Evolutionary conservation across 352 stramenopile species (phyloP), one percentile per base, ranked within the genome.

Genomic region (Globisporangium perplexum): DNA sequence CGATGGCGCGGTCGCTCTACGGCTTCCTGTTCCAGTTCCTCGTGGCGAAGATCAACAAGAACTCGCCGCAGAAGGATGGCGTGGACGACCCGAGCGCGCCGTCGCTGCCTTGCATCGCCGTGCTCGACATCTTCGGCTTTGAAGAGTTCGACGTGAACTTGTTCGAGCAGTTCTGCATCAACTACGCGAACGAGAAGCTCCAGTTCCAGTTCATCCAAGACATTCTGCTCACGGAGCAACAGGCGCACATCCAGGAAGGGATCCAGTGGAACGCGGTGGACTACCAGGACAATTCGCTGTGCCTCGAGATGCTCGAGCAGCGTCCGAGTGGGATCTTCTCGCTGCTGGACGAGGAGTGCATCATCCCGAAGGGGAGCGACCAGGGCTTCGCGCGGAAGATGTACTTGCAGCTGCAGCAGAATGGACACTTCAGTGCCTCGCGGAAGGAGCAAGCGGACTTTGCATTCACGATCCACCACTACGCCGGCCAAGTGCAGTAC

Each of bases 61-160:
- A 68, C 65, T 50, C 41, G 57, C 55, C 46, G 11, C 57, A 50
- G 35, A 2, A 14, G 54, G 38, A 65, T 43, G 26, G 47, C 22
- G 10, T n/a, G 38, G 59, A 36, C 44, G 33, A 28, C 44, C 43
- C 17, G 47, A 60, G 63, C 17, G 51, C 62, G 26, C 51, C 49
- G 41, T 43, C 30, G 24, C 26, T 53, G 18, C 68, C 66, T 0
- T 92, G 72, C 22, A 95, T 96, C 43, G 85, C 85, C 4, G 72
- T 96, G 14, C 59, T 96, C 24, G 88, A 96, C 65, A 96, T 96
- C 35, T 96, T 96, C 42, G 88, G 88, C 5, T 96, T 96, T 57
- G 88, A 96, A 64, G 78, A 86, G 53, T 96, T 96, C 55, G 67
- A 87, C 3, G 53, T 77, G 22, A 96, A 96, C 63, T 70, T 77